Evolutionary conservation across 2,329 filamentous ascomycete genomes (phyloP), one percentile per base, ranked within the genome.

Genomic region (Verticillium dahliae): DNA sequence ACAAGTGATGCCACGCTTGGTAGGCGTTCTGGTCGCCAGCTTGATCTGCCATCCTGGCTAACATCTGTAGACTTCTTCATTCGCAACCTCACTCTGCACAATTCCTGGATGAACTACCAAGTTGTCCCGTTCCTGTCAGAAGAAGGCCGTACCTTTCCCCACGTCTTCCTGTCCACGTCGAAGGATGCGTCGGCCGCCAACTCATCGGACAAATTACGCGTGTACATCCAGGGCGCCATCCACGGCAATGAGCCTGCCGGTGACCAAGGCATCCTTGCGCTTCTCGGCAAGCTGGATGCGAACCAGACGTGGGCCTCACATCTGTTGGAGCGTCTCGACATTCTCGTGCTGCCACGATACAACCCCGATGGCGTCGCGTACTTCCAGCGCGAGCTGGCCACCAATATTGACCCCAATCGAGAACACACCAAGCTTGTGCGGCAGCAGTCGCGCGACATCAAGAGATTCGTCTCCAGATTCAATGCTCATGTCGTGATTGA

Each of bases 1-100:
- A 73, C 71, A 18, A 69, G 70, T 35, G 67, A 71, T 63, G 62
- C 61, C 10, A 69, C 68, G 2, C 67, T 72, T 18, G 70, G 71
- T 72, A 59, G 5, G 67, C 27, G 4, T 31, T 68, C 14, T 4
- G 13, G 14, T 35, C n/a, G 18, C 2, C 5, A 34, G 7, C 35
- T 33, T 31, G 18, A 10, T 9, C n/a, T 27, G 18, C 9, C 31
- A 10, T 9, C 35, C 6, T 22, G 3, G 37, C 56, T 58, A 27
- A 58, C 31, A 13, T n/a, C 22, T 10, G 34, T 18, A 73, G 70
- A 72, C 45, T 58, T 62, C 10, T 73, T 70, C 55, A 60, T 72
- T 7, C 67, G 62, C 27, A 66, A 62, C 2, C 68, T 73, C 15
- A 65, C 70, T n/a, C 58, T 60, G n/a, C 64, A 61, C 27, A 71